Evolutionary conservation across 176 grass and related monocot genomes (phyloP).

Genomic region (Lolium rigidum): DNA sequence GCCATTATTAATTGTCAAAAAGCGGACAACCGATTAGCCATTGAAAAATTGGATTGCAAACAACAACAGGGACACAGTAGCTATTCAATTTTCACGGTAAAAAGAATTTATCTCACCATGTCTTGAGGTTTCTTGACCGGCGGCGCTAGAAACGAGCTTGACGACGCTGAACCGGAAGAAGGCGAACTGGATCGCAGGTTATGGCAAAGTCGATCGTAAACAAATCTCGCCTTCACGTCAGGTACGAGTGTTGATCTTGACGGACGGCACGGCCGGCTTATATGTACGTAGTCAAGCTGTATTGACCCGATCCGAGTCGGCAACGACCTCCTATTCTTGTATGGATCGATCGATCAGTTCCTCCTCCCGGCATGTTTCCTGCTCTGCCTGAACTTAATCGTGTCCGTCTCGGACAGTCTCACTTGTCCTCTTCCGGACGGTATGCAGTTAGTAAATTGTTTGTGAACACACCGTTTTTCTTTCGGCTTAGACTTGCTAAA

Average conservation of each 20-base stretch:
- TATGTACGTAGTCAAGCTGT: neutral
- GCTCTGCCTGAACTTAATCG: neutral
- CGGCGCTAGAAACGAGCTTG: too few relatives aligned
- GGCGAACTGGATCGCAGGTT: neutral
- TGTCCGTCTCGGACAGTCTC: neutral
- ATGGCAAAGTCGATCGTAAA: neutral
- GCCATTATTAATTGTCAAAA: too few relatives aligned
- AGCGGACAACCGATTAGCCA: too few relatives aligned
- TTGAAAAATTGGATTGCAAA: too few relatives aligned
- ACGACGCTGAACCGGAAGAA: too few relatives aligned
- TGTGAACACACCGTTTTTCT: too few relatives aligned
- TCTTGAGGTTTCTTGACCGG: neutral
- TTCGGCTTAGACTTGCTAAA: too few relatives aligned
- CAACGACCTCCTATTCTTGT: neutral
- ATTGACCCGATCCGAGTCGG: neutral
- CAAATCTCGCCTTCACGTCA: neutral
- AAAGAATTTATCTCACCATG: neutral
- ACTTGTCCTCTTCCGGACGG: too few relatives aligned
- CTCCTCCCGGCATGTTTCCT: neutral
- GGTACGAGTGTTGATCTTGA: neutral
- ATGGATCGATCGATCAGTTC: neutral
- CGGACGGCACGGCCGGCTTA: neutral
- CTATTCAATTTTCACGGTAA: too few relatives aligned
- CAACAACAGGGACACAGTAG: too few relatives aligned
- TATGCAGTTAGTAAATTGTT: too few relatives aligned